Evolutionary conservation across 805 yeast genomes (phyloP), one percentile per base, ranked within the genome.

Genomic region (Nakazawaea pomicola): DNA sequence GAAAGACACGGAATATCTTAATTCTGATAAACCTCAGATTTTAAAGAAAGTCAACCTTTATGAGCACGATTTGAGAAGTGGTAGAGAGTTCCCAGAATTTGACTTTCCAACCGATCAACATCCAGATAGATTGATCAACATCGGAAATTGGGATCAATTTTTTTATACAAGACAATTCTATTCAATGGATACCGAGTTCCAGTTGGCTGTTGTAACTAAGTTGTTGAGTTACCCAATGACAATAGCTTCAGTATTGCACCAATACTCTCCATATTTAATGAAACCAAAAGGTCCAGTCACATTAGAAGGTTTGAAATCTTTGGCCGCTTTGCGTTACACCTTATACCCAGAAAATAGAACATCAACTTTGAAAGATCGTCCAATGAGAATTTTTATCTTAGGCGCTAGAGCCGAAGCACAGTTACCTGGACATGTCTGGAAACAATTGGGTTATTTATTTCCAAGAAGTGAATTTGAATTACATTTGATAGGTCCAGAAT

Each of bases 161-260:
- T 83, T 93, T 57, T 93, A 91, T 62, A 91, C 98, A 0, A 75
- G 99, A 59, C 83, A 83, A 52, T 93, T 87, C 60, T 83, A 80
- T 53, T 91, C 97, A 4, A 91, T 93, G 98, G 96, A 93, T 62
- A 85, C 96, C 4, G 96, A 90, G 61, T 91, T 87, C 67, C 95
- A 91, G 61, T 68, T 91, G 56, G 98, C 98, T 1, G 95, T 95
- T 4, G 90, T 89, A 25, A 88, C 98, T 15, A 93, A 93, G 60
- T 85, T 91, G 76, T 74, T 93, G 57, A 85, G 95, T 40, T 93
- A 88, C 61, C 99, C 99, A 33, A 64, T 87, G 45, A 89, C 99
- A 4, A 82, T 93, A 33, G 95, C 87, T 6, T 76, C 95, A 1
- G 62, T 88, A 6, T 61, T 93, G 51, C 93, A 91, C 60, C 83